Evolutionary conservation across 345 rosid genomes (phyloP).

Genomic region (Dipteronia sinensis): DNA sequence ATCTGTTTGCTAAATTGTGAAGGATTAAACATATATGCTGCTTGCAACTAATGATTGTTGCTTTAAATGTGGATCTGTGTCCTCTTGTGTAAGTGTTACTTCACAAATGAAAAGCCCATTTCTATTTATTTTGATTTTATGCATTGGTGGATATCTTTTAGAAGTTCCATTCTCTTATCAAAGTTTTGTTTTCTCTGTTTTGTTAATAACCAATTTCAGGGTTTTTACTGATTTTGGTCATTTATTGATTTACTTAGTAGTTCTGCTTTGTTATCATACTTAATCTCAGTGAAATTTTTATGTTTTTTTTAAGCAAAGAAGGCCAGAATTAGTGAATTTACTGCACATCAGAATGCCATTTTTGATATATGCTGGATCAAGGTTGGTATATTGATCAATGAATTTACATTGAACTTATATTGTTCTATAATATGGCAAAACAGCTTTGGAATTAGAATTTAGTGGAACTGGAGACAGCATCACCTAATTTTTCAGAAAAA

Average conservation of each 20-base stretch:
- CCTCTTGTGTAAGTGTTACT: no score
- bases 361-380: constrained; percentile 91
- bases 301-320: constrained; percentile 41
- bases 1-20: no score
- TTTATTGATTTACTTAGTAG: not conserved
- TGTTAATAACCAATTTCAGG: not conserved
- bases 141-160: not conserved
- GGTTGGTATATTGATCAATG: constrained; percentile 35
- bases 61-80: no score
- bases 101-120: not conserved
- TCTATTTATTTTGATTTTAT: not conserved
- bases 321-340: constrained; percentile 63
- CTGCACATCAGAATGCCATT: constrained; percentile 82
- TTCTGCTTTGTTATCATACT: not conserved
- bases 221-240: not conserved
- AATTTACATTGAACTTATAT: not conserved
- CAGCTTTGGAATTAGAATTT: not conserved
- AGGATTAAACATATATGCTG: no score
- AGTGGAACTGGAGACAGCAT: not conserved
- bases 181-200: no score
- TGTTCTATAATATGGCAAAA: not conserved
- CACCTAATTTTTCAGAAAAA: not conserved
- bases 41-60: no score
- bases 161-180: not conserved
- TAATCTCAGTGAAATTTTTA: not conserved